phyloP scores from a whole-genome alignment of 495 filamentous ascomycete species.

The Aspergillus leporis region DNA sequence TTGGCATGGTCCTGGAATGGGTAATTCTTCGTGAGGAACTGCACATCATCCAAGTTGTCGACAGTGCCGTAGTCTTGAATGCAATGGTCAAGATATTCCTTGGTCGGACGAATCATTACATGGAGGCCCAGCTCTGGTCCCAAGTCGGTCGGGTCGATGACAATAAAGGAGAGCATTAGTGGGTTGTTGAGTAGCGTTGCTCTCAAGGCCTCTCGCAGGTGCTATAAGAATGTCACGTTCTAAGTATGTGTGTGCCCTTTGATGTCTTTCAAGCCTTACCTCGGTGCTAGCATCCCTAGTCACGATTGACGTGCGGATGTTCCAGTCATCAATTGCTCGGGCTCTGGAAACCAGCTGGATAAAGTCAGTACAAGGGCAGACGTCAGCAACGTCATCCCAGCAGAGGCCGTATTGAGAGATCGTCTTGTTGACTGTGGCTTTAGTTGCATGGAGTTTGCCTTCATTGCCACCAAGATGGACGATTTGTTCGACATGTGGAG shows the following conservation, averaged over 20 bases:
- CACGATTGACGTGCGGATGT: not conserved
- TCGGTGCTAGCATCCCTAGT: not conserved
- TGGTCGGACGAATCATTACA: not conserved
- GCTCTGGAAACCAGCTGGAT: not conserved
- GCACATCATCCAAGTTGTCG: too few relatives aligned
- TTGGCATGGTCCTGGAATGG: too few relatives aligned
- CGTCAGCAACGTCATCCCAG: constrained; percentile 3
- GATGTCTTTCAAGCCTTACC: not conserved
- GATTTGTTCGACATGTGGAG: not conserved
- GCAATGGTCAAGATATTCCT: not conserved
- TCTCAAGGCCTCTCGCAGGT: not conserved
- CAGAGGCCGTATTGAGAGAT: not conserved
- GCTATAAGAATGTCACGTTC: not conserved
- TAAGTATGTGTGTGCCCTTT: not conserved
- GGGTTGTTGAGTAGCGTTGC: not conserved
- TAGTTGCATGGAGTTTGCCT: not conserved
- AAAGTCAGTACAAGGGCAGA: not conserved
- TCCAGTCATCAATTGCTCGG: not conserved
- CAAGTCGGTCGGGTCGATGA: not conserved
- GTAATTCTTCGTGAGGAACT: too few relatives aligned
- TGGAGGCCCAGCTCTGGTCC: constrained; percentile 1
- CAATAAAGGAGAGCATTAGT: constrained; percentile 4
- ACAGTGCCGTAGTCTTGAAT: not conserved
- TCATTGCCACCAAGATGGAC: not conserved
- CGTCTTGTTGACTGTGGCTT: not conserved